Evolutionary conservation across 257 asterid species (phyloP), one percentile per base, ranked within the genome.

Genomic region (Osmanthus fragrans): DNA sequence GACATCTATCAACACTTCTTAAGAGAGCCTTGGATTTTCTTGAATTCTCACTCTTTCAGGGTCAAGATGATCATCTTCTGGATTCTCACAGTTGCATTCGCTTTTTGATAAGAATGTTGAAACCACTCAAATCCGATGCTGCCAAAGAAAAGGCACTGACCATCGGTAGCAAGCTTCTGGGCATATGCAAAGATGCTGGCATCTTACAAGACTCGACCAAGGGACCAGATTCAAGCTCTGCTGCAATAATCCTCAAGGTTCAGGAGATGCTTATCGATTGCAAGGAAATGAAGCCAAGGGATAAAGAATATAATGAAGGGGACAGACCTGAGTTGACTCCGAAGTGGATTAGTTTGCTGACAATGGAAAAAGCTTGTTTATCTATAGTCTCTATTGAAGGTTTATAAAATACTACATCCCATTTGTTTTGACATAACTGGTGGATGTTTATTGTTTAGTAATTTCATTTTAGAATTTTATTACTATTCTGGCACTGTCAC

Each of bases 351-450:
- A 84, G 92, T 81, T 79, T 92, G 83, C 90, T 92, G 73, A 84
- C 90, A 60, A 87, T 92, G 88, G 96, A 91, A 88, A 92, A 92
- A 86, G 96, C 97, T 75, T 90, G 92, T 86, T 58, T 86, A 74
- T 89, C 97, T 69, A 82, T 87, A 27, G 64, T 89, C 65, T 90
- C 96, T 66, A 86, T 90, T 67, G 97, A 90, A 92, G 97, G 97
- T 90, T 42, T 71, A 45, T 27, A 11, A 25, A 63, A 63, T 63
- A 27, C 69, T 11, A 27, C 69, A 25, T 63, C 16, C 18, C 32
- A 10, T 27, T 63, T 63, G 18, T 25, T 63, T 23, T 23, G 66
- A 19, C 30, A 56, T 23, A 23, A 63, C 34, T 25, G 7, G 66
- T 25, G 34, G 21, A 63, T 63, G 69, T 63, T 23, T 25, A 63